Conservation (phyloP, 805 yeast genomes). For the Candida lessepsii region DNA sequence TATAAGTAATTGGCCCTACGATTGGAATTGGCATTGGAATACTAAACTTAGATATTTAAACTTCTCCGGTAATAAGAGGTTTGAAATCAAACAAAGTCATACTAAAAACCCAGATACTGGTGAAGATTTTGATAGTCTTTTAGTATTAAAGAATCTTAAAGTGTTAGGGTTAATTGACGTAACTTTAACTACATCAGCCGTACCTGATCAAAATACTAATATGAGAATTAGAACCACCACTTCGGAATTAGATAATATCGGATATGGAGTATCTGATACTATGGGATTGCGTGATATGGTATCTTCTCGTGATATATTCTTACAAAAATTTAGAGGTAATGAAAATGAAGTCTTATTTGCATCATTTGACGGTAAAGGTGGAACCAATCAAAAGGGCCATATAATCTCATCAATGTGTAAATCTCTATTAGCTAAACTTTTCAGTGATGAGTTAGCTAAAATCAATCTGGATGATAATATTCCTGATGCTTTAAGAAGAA, state of each 20-base stretch:
- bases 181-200: conserved; percentile 80
- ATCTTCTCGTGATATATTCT: conserved; percentile 78
- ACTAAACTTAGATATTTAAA: conserved; percentile 72
- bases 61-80: conserved; percentile 87
- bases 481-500: conserved; percentile 74
- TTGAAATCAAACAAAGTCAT: conserved; percentile 76
- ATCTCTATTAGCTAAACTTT: conserved; percentile 62
- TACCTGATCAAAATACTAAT: conserved; percentile 83
- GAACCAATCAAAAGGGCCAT: conserved; percentile 45
- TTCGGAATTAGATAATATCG: conserved; percentile 68
- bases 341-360: conserved; percentile 80
- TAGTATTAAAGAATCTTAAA: conserved; percentile 61
- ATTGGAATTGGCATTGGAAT: conserved; percentile 97
- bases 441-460: conserved; percentile 64
- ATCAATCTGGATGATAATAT: conserved; percentile 44
- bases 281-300: conserved; percentile 67
- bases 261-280: conserved; percentile 90
- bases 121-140: conserved; percentile 67
- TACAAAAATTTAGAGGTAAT: conserved; percentile 83
- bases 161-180: conserved; percentile 92
- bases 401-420: conserved; percentile 72
- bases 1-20: conserved; percentile 91
- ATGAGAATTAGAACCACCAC: conserved; percentile 90
- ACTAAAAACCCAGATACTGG: conserved; percentile 53
- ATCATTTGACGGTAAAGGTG: conserved; percentile 78